phyloP scores from a whole-genome alignment of 257 asterid species.

The Fraxinus pennsylvanica region DNA sequence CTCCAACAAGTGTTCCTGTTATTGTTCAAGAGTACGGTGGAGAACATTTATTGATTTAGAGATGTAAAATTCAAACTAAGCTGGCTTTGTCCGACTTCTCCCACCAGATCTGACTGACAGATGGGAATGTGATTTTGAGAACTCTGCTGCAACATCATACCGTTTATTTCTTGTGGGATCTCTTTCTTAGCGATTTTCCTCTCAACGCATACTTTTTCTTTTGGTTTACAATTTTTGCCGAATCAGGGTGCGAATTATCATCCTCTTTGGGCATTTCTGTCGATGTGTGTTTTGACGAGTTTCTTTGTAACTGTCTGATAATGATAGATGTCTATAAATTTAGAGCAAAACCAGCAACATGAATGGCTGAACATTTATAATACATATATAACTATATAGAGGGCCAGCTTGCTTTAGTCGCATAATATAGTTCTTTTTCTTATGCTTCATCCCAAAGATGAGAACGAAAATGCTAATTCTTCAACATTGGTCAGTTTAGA shows the following conservation, averaged over 20 bases:
- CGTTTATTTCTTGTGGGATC: neutral
- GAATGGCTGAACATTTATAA: neutral
- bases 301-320: too few relatives aligned
- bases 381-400: too few relatives aligned
- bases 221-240: conserved; percentile 37
- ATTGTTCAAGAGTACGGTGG: conserved; percentile 72
- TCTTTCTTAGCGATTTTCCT: conserved; percentile 13
- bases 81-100: neutral
- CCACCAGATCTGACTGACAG: neutral
- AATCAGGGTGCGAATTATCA: conserved; percentile 55
- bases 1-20: conserved; percentile 95
- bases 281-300: too few relatives aligned
- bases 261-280: conserved; percentile 69
- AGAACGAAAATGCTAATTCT: too few relatives aligned
- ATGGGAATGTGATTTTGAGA: conserved; percentile 21
- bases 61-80: conserved; percentile 13
- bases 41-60: conserved; percentile 71
- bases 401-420: neutral
- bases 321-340: too few relatives aligned
- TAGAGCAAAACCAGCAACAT: neutral
- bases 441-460: too few relatives aligned
- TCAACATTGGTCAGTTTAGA: too few relatives aligned
- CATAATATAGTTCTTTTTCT: too few relatives aligned
- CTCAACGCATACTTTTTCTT: neutral
- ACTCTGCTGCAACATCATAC: conserved; percentile 7